Evolutionary conservation across 140 eudicot species (phyloP).

Genomic region (Cichorium intybus): DNA sequence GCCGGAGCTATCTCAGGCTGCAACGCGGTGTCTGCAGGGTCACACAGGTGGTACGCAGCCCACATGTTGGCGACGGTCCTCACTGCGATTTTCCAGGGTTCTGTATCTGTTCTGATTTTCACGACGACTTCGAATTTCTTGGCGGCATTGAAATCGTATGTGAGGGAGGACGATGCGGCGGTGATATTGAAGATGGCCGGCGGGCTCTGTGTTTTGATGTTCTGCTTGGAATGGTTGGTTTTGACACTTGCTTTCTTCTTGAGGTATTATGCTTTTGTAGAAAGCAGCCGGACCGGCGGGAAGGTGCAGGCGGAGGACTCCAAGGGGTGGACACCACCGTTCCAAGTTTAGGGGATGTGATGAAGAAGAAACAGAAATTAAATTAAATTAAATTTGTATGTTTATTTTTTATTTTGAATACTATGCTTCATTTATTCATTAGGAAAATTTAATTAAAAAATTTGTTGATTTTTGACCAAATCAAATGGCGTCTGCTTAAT

Average conservation of each 20-base stretch:
- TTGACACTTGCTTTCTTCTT: no score
- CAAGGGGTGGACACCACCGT: constrained; percentile 67
- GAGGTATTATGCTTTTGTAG: constrained; percentile 59
- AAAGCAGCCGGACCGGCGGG: constrained; percentile 32
- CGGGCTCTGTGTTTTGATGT: no score
- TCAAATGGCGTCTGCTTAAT: no score
- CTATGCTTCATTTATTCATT: no score
- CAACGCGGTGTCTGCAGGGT: constrained; percentile 47
- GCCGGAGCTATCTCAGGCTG: constrained; percentile 57
- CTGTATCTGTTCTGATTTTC: constrained; percentile 69
- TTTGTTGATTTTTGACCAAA: no score
- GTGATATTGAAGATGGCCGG: no score
- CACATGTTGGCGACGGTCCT: constrained; percentile 73
- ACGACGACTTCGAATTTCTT: constrained; percentile 57
- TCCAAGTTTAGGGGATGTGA: neutral
- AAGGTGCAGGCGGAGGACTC: constrained; percentile 48
- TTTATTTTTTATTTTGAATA: no score
- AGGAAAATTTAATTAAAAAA: no score
- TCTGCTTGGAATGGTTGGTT: no score
- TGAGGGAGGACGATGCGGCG: no score
- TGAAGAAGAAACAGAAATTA: neutral
- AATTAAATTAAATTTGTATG: neutral
- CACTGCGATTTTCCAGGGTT: constrained; percentile 81
- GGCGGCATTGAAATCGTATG: constrained; percentile 54
- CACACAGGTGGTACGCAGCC: constrained; percentile 55